Base-by-base conservation (phyloP, 1,284 basidiomycete species). In the Sparassis latifolia region DNA sequence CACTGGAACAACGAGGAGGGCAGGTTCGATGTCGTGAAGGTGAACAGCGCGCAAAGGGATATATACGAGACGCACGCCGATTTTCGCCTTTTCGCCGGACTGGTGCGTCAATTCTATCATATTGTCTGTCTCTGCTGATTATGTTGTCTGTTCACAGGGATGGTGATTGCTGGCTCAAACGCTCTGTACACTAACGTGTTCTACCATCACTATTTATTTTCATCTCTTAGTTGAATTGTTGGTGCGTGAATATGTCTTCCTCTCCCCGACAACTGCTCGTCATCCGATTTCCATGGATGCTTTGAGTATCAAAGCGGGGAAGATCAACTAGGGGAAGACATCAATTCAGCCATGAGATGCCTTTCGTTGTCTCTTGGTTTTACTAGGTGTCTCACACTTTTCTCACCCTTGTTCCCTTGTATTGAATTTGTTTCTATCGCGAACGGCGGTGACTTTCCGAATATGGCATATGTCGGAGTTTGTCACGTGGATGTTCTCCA, bases 1-100 rank as follows among this genome's bases (percentile, higher is more conserved):
- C 74, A 80, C 56, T 80, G 77, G 76, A 71, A 78, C 55, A 66
- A 62, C 9, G 64, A 62, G 27, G 63, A 65, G 52, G 67, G 67
- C 45, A 65, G 63, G 52, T 82, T 80, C 57, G 67, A 77, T 44
- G 71, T 76, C 52, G 69, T 82, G 53, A 80, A 78, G 66, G 75
- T 79, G 44, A 74, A 76, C 53, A 69, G 68, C 46, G 66, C 66
- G 28, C 62, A 67, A 50, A 57, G 57, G 12, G 69, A 68, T 62
- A 66, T 53, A 51, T 79, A 80, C 55, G 70, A 75, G 62, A 79
- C 76, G 1, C 67, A 71, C 45, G 70, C 76, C 6, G 78, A 79
- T 54, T 57, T 65, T 38, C 71, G 77, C 44, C 60, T 77, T 43
- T 70, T 70, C 56, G 63, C 70, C 52, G 68, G 71, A 52, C 54